Conservation (phyloP, 495 filamentous ascomycete species). For the Bacidia gigantensis region DNA sequence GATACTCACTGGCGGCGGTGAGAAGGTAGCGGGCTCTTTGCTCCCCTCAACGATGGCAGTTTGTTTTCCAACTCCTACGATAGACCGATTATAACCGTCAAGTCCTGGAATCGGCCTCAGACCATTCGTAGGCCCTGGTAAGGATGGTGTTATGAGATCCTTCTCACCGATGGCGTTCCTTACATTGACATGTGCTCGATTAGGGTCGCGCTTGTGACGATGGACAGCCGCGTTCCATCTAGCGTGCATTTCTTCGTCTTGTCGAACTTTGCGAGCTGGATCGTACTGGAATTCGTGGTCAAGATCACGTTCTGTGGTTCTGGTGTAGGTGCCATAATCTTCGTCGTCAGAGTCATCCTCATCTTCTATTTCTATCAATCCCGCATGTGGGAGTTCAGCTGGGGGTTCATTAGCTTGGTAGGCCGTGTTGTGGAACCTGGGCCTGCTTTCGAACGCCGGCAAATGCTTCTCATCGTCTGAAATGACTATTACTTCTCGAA, state of each 20-base stretch:
- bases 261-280: neutral
- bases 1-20: neutral
- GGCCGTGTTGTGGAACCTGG: neutral
- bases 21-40: neutral
- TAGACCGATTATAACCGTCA: neutral
- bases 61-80: neutral
- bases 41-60: neutral
- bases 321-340: neutral
- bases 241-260: neutral
- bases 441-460: neutral
- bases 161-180: neutral
- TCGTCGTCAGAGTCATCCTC: neutral
- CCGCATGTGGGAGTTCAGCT: no score
- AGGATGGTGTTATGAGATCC: neutral
- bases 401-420: no score
- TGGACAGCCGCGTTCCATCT: slow-evolving; percentile 2
- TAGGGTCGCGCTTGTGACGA: neutral
- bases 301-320: no score
- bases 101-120: neutral
- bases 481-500: slow-evolving; percentile 36
- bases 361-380: neutral
- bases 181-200: neutral
- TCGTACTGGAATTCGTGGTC: neutral
- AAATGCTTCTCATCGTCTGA: slow-evolving; percentile 24
- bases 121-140: neutral